Conservation (phyloP, 805 yeast genomes). For the Jamesozyma lodderae region DNA sequence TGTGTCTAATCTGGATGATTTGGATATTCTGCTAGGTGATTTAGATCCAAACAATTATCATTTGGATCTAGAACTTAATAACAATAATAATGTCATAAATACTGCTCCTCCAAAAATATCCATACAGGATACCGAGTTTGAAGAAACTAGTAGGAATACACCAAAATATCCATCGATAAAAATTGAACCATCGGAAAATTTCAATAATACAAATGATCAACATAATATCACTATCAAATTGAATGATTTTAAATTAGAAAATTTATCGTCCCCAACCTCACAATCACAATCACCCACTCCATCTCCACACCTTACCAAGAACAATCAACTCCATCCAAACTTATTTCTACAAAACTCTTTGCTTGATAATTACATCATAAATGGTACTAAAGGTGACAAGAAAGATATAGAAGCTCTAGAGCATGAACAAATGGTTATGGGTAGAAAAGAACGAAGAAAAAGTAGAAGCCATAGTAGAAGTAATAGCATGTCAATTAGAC, state of each 20-base stretch:
- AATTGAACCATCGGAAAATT: background rate
- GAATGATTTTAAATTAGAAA: conserved; percentile 1
- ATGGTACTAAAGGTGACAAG: background rate
- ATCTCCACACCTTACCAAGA: background rate
- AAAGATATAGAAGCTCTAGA: conserved; percentile 8
- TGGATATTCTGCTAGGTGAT: conserved; percentile 11
- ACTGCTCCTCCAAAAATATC: background rate
- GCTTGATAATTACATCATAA: background rate
- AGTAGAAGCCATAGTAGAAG: conserved; percentile 8
- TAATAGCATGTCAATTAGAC: too few relatives aligned
- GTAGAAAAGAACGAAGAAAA: conserved; percentile 19
- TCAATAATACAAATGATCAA: background rate
- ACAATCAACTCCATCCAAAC: background rate
- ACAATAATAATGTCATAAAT: background rate
- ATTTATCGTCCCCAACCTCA: conserved; percentile 5
- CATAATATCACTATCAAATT: background rate
- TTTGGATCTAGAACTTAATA: background rate
- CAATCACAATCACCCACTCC: conserved; percentile 2
- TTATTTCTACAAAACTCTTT: too few relatives aligned
- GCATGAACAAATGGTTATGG: conserved; percentile 22
- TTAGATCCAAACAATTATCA: conserved; percentile 1
- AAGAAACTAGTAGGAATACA: conserved; percentile 5
- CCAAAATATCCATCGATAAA: background rate
- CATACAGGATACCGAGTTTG: conserved; percentile 8
- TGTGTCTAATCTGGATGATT: conserved; percentile 17